Evolutionary conservation across 306 rosid species (phyloP).

Genomic region (Dalbergia cultrata): DNA sequence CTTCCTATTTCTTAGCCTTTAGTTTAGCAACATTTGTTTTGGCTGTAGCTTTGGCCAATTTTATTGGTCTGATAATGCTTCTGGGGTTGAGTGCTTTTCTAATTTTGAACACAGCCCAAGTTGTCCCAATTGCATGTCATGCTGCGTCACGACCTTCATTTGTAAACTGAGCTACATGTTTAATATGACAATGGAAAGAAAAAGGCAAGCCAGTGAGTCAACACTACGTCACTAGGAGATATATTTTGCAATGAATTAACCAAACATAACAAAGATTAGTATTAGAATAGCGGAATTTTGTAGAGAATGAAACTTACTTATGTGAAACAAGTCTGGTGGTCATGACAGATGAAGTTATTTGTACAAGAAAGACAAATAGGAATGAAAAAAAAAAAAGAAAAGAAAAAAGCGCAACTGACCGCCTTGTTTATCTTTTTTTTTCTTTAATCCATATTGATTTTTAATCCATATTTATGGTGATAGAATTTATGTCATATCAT

Average conservation of each 20-base stretch:
- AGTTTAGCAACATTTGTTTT: conserved; percentile 18
- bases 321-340: conserved; percentile 85
- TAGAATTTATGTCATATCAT: too few relatives aligned
- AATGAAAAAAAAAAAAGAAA: too few relatives aligned
- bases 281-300: too few relatives aligned
- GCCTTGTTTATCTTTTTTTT: too few relatives aligned
- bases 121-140: conserved; percentile 85
- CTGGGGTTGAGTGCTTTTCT: conserved; percentile 84
- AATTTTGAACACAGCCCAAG: conserved; percentile 90
- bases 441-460: too few relatives aligned
- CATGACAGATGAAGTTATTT: conserved; percentile 80
- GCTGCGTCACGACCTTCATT: conserved; percentile 86
- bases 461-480: too few relatives aligned
- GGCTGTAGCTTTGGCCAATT: conserved; percentile 75
- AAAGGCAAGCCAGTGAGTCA: not conserved
- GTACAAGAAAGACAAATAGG: too few relatives aligned
- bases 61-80: conserved; percentile 76
- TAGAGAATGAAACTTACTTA: conserved; percentile 59
- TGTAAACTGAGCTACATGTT: conserved; percentile 75
- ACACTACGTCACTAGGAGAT: not conserved
- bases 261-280: too few relatives aligned
- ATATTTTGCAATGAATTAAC: not conserved
- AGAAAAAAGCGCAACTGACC: too few relatives aligned
- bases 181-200: not conserved
- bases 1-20: too few relatives aligned